phyloP scores from a whole-genome alignment of 2,329 filamentous ascomycete genomes.

The Davidsoniella eucalypti region DNA sequence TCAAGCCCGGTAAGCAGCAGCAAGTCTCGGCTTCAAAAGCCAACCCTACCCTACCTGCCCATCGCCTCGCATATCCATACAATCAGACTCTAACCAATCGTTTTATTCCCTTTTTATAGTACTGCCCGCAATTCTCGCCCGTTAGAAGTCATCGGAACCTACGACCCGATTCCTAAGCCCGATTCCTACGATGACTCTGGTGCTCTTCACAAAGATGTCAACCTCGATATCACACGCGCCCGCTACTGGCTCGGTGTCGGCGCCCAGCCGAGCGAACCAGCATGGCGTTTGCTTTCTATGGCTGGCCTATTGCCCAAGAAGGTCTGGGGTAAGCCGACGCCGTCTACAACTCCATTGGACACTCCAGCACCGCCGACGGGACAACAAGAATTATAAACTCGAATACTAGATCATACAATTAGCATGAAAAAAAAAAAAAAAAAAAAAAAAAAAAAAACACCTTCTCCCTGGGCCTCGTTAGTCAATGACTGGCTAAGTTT shows the following conservation, averaged over 20 bases:
- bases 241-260: slow-evolving; percentile 96
- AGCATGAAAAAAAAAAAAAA: not conserved
- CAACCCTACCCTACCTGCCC: not conserved
- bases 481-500: no score
- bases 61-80: not conserved
- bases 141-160: slow-evolving; percentile 79
- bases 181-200: slow-evolving; percentile 36
- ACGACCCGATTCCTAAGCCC: slow-evolving; percentile 49
- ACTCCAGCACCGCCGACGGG: no score
- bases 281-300: slow-evolving; percentile 75
- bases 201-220: slow-evolving; percentile 76
- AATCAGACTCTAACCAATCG: not conserved
- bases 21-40: not conserved
- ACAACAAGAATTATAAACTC: not conserved
- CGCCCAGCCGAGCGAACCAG: slow-evolving; percentile 80
- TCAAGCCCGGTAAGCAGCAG: slow-evolving; percentile 57
- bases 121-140: slow-evolving; percentile 77
- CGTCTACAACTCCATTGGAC: slow-evolving; percentile 5
- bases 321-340: slow-evolving; percentile 10
- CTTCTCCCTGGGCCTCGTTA: no score
- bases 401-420: not conserved
- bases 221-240: slow-evolving; percentile 63
- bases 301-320: slow-evolving; percentile 26
- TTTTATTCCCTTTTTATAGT: slow-evolving; percentile 27
- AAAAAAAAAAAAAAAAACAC: no score